A percentile compares a stretch with the other conserved stretches of the same genome.
Evolutionary conservation across 306 rosid genomes (phyloP).

Genomic region (Citrullus colocynthis): DNA sequence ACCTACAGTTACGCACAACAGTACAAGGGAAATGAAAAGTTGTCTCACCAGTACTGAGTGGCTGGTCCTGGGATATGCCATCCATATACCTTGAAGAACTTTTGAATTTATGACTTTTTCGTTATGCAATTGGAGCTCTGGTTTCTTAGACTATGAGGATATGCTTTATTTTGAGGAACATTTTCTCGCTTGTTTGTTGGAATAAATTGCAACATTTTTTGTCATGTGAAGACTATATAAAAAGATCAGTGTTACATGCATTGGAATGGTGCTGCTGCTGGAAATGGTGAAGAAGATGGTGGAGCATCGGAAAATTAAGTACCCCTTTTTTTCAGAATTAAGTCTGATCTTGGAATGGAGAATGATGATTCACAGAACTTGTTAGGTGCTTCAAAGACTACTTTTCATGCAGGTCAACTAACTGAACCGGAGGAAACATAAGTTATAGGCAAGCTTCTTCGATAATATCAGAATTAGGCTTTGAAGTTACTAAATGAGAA

Average conservation of each 20-base stretch:
- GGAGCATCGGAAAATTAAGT: too few relatives aligned
- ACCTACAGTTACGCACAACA: conserved; percentile 35
- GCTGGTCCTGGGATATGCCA: background rate
- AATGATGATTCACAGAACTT: too few relatives aligned
- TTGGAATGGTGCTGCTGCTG: background rate
- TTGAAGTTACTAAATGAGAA: too few relatives aligned
- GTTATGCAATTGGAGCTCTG: background rate
- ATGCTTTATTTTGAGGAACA: conserved; percentile 1
- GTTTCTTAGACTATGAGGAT: background rate
- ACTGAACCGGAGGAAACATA: too few relatives aligned
- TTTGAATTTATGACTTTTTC: background rate
- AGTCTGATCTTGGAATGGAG: too few relatives aligned
- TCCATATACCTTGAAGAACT: background rate
- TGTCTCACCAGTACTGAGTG: conserved; percentile 28
- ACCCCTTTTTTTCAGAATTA: too few relatives aligned
- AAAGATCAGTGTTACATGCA: background rate
- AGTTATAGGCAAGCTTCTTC: too few relatives aligned
- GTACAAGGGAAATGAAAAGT: conserved; percentile 33
- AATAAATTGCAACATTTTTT: background rate
- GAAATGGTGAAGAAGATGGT: too few relatives aligned
- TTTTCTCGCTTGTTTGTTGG: background rate
- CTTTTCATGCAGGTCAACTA: too few relatives aligned
- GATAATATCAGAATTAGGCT: too few relatives aligned
- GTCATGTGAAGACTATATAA: background rate
- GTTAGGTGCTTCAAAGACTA: too few relatives aligned